Base-by-base conservation (phyloP, 805 yeast species). In the Candida coleopterorum region DNA sequence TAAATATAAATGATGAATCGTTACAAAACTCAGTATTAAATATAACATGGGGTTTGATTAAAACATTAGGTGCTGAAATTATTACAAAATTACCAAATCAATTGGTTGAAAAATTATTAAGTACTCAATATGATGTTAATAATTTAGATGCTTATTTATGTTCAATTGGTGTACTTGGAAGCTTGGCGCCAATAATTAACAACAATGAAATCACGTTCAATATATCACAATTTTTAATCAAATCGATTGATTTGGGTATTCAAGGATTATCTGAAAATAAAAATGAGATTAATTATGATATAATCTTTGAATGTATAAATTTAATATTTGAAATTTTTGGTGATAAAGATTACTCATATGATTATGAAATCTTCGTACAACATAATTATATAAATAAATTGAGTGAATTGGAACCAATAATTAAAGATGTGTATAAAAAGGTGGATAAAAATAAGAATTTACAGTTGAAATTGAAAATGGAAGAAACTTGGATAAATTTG, bases 281-380 rank as follows among this genome's bases (percentile, higher is more conserved):
- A 29, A 25, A 21, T 27, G 10, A 12, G 18, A 9, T 36, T 34
- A 15, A 34, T 27, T 43, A 51, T n/a, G 70, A 64, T 41, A 55
- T 78, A 9, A 60, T 77, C 4, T 56, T 78, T 27, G 90, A 82
- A 42, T 62, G 81, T 18, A 56, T 85, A 16, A 81, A 85, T 49
- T 64, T 75, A 2, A 50, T 88, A 5, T 86, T 77, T 57, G 96
- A 87, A 41, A 67, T 88, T 6, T 93, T 82, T 59, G 84, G 84
- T 10, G 97, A 93, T 60, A 72, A 72, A 25, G 62, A 56, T 4
- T 82, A 69, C 48, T 72, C 66, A 11, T 88, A 87, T 50, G 95
- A 87, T 53, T 61, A 57, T 18, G 75, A 77, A 3, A 73, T 85
- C 1, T 90, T 81, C 56, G 84, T 81, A 18, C 55, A 68, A 8